Percentiles rank a stretch among this genome's conserved stretches.
Evolutionary conservation across 2,329 filamentous ascomycete species (phyloP).

Genomic region (Pseudogymnoascus sp.): DNA sequence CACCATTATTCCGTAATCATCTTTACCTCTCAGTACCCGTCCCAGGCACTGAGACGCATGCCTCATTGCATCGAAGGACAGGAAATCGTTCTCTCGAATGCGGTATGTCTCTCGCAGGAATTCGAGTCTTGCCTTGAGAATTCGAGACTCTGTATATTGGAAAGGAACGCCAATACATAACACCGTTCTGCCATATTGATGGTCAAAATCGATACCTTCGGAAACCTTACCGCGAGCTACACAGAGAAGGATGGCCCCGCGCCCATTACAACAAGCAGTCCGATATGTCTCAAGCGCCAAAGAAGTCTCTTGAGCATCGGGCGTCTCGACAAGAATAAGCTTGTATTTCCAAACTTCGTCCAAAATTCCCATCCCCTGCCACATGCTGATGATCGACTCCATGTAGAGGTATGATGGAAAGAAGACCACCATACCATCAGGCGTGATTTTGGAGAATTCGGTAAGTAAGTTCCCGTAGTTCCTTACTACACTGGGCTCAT

Average conservation of each 20-base stretch:
- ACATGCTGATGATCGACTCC: constrained; percentile 98
- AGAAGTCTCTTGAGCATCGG: constrained; percentile 93
- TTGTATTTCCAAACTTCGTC: constrained; percentile 99
- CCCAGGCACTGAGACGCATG: constrained; percentile 95
- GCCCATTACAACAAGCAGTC: constrained; percentile 93
- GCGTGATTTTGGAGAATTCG: constrained; percentile 92
- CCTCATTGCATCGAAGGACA: constrained; percentile 99
- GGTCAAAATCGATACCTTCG: constrained; percentile 98
- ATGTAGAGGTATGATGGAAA: constrained; percentile 98
- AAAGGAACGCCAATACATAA: constrained; percentile 95
- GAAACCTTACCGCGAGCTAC: constrained; percentile 96
- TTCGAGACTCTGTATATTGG: constrained; percentile 96
- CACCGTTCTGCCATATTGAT: constrained; percentile 94
- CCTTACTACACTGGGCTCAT: constrained; percentile 90
- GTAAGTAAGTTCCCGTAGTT: constrained; percentile 92
- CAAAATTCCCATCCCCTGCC: constrained; percentile 96
- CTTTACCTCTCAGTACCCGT: constrained; percentile 88
- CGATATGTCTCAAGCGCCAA: constrained; percentile 93
- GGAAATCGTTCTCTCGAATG: constrained; percentile 92
- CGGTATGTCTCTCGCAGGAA: constrained; percentile 96
- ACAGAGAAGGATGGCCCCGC: constrained; percentile 85
- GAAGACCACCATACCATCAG: constrained; percentile 97
- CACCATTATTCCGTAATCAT: constrained; percentile 99
- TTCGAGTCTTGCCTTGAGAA: constrained; percentile 88
- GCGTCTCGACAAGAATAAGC: constrained; percentile 93